Base-by-base conservation (phyloP, 805 yeast genomes). In the Saturnispora dispora region DNA sequence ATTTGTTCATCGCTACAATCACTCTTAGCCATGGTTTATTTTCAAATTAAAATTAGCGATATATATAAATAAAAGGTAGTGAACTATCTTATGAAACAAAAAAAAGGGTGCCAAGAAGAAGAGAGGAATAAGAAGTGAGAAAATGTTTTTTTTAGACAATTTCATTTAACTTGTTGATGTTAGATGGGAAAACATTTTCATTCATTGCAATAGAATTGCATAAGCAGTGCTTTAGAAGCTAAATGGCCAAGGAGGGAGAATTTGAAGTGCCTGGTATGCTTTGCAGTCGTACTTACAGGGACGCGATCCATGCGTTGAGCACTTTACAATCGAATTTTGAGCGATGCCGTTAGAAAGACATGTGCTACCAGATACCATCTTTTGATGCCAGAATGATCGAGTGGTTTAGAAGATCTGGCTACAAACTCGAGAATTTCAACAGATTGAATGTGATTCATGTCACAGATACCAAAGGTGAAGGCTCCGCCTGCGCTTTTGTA, bases 391-490 rank as follows among this genome's bases (percentile, higher is more conserved):
- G 97, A 93, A 93, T 93, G 85, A 66, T 76, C 30, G 93, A 85
- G 61, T 86, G 89, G 88, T 71, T 81, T 4, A 71, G 85, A 50
- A 71, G 91, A 54, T 74, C 81, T 10, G 95, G 91, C 0, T 83
- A 84, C 59, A 59, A 67, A 33, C 81, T 86, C 2, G 58, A 69
- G 3, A 95, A 86, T 55, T 81, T 88, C 63, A 79, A 90, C 68
- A 74, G 68, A 54, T 66, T 93, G 59, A 90, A 90, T 59, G 75
- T 89, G 2, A 76, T 93, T 41, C 99, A 93, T 63, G 84, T 95
- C 36, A 90, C 99, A 0, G 99, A 99, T 20, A 93, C 99, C 1
- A 93, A 93, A 65, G 99, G 99, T 13, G 95, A 93, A 69, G 99
- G 99, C 1, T 89, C 97, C 0, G 91, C 98, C 0, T 91, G 97